phyloP scores from a whole-genome alignment of 768 basidiomycete genomes.

The Xerocomus potaroensis region DNA sequence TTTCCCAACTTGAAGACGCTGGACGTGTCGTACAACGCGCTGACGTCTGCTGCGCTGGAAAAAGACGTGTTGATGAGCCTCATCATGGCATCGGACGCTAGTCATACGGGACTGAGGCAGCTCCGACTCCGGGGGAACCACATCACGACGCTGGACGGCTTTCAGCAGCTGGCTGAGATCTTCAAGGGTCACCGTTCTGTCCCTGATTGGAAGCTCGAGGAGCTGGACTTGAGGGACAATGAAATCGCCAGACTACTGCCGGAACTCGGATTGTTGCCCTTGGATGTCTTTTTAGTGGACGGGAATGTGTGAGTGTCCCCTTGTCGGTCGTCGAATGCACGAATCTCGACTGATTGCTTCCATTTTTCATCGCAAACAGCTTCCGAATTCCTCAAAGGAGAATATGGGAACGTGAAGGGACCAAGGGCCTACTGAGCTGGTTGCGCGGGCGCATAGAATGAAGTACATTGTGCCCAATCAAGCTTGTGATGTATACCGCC shows the following conservation, averaged over 20 bases:
- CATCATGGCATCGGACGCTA: slow-evolving; percentile 41
- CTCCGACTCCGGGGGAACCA: slow-evolving; percentile 68
- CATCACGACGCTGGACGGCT: slow-evolving; percentile 57
- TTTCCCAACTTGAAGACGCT: slow-evolving; percentile 70
- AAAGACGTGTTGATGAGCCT: slow-evolving; percentile 46
- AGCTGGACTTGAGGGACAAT: slow-evolving; percentile 79
- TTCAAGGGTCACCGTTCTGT: slow-evolving; percentile 65
- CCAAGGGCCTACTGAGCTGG: slow-evolving; percentile 78
- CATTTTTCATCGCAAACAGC: slow-evolving; percentile 41
- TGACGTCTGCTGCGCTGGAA: slow-evolving; percentile 52
- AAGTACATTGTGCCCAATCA: slow-evolving; percentile 7
- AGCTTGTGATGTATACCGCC: slow-evolving; percentile 2
- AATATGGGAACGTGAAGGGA: slow-evolving; percentile 86
- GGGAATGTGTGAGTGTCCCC: slow-evolving; percentile 70
- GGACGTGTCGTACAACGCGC: slow-evolving; percentile 70
- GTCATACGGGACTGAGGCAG: slow-evolving; percentile 55
- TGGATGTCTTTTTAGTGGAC: slow-evolving; percentile 81
- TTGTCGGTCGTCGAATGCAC: neutral
- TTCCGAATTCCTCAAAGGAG: slow-evolving; percentile 78
- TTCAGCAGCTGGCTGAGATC: slow-evolving; percentile 53
- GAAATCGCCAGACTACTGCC: slow-evolving; percentile 66
- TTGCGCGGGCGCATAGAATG: slow-evolving; percentile 68
- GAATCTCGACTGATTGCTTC: neutral
- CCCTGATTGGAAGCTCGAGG: slow-evolving; percentile 72
- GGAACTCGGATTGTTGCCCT: slow-evolving; percentile 67